These are phyloP conservation scores for Metrosideros polymorpha DNA, from an alignment of 441 rosid species.

Conservation along the genomic window DNA sequence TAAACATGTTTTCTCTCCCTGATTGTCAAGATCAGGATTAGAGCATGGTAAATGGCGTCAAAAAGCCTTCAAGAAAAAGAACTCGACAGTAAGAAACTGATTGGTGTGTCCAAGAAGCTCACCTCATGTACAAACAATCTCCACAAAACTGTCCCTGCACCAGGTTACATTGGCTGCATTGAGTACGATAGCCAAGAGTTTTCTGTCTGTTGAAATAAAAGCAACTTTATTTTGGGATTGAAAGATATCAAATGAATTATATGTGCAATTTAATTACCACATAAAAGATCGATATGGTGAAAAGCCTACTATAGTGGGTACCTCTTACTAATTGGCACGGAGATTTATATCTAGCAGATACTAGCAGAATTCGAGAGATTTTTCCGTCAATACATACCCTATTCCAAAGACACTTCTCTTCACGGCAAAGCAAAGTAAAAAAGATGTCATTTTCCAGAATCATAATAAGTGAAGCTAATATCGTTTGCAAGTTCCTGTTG, in stretches of 20 bases:
- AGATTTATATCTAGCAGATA: not conserved
- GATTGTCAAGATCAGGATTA: not conserved
- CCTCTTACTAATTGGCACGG: not conserved
- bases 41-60: not conserved
- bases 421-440: not conserved
- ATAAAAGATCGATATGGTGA: not conserved
- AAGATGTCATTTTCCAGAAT: not conserved
- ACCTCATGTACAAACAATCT: constrained; percentile 92
- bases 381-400: not conserved
- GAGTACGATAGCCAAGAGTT: constrained; percentile 78
- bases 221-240: not conserved
- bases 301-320: not conserved
- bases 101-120: not conserved
- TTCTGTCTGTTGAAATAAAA: constrained; percentile 52
- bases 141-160: constrained; percentile 96
- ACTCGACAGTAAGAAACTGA: not conserved
- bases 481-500: not conserved
- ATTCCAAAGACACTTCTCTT: not conserved
- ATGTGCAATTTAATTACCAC: not conserved
- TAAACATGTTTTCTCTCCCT: not conserved
- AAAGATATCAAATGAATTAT: not conserved
- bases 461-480: not conserved
- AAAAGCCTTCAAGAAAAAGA: not conserved
- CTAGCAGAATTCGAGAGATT: not conserved
- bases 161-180: constrained; percentile 49